phyloP scores from a whole-genome alignment of 78 protist species.

The slime mould (Dictyostelium discoideum) region DNA sequence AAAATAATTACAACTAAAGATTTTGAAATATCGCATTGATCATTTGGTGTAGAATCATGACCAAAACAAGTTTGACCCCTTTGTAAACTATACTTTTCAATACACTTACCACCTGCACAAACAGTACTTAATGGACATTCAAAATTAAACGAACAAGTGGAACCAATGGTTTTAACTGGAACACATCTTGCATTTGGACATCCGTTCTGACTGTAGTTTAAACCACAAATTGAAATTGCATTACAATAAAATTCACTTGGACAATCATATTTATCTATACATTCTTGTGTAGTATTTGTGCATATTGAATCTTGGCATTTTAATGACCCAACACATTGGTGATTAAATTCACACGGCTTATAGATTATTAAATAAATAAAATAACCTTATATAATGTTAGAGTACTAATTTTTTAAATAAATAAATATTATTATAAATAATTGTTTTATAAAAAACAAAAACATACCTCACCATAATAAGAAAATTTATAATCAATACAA shows the following conservation, averaged over 20 bases:
- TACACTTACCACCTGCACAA: background rate
- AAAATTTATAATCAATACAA: background rate
- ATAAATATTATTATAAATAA: too few species aligned
- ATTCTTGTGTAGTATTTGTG: background rate
- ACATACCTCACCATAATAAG: background rate
- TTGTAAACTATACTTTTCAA: background rate
- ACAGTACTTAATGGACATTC: background rate
- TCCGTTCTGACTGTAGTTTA: background rate
- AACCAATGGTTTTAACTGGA: background rate
- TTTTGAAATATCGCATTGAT: conserved; percentile 4
- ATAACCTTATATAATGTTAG: too few species aligned
- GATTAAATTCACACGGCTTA: background rate
- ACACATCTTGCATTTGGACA: background rate
- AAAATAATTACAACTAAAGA: background rate
- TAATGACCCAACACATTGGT: background rate
- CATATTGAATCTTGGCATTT: background rate
- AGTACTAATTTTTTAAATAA: too few species aligned
- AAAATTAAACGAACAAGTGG: background rate
- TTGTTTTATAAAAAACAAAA: too few species aligned
- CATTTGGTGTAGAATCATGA: background rate
- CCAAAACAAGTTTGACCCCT: background rate
- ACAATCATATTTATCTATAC: background rate
- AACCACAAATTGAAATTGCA: background rate
- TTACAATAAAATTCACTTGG: background rate
- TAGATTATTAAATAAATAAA: too few species aligned